Percentiles rank a stretch among this genome's conserved stretches.
Conservation (phyloP, 352 stramenopile genomes). For the Globisporangium acanthophoron region DNA sequence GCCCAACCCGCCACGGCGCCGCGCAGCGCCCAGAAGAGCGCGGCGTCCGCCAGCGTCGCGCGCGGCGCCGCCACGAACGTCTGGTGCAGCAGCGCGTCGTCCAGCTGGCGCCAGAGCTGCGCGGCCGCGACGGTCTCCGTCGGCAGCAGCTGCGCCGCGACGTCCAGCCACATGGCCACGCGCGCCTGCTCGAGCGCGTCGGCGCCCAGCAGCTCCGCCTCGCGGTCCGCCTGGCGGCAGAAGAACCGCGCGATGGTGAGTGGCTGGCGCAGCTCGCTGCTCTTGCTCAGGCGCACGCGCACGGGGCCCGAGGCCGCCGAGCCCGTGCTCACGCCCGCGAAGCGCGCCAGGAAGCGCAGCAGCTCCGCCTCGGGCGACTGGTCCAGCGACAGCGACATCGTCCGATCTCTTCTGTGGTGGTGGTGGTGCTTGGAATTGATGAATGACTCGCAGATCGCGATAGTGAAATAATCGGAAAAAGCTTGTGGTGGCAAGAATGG, state of each 20-base stretch:
- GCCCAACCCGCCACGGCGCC: slow-evolving; percentile 31
- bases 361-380: slow-evolving; percentile 66
- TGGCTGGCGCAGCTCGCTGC: slow-evolving; percentile 63
- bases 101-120: slow-evolving; percentile 60
- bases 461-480: neutral
- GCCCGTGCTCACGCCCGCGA: slow-evolving; percentile 67
- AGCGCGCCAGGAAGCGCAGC: slow-evolving; percentile 78
- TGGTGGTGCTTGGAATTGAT: neutral
- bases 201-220: slow-evolving; percentile 56
- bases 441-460: neutral
- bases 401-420: neutral
- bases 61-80: slow-evolving; percentile 68
- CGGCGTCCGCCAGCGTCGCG: slow-evolving; percentile 71
- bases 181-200: slow-evolving; percentile 63
- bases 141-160: slow-evolving; percentile 37
- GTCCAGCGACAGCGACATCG: slow-evolving; percentile 81
- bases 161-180: slow-evolving; percentile 75
- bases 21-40: slow-evolving; percentile 68
- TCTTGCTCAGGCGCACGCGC: slow-evolving; percentile 70
- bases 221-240: slow-evolving; percentile 62
- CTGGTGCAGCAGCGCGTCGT: slow-evolving; percentile 42
- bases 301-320: slow-evolving; percentile 69
- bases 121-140: slow-evolving; percentile 28
- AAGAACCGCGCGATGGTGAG: slow-evolving; percentile 76
- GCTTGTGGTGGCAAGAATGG: neutral